Base-by-base conservation (phyloP, 2,329 filamentous ascomycete genomes). In the Penicillium crustosum region DNA sequence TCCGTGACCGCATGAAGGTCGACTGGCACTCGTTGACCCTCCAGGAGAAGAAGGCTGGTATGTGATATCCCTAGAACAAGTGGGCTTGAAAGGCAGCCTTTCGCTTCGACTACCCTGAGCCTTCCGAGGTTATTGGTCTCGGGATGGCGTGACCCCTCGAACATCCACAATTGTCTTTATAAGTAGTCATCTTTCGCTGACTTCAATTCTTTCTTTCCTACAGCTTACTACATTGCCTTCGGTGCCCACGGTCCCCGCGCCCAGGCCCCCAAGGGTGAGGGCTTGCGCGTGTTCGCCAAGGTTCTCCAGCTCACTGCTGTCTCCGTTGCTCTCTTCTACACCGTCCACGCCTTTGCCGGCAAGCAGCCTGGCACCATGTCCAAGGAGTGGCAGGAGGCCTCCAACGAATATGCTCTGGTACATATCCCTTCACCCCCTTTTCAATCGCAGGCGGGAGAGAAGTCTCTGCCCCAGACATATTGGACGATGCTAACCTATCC, bases 41-140 rank as follows among this genome's bases (percentile, higher is more conserved):
- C 73, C 89, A 94, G 80, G 94, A 99, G 86, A 96, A 99, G 90
- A 97, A 96, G 84, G 94, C 94, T 71, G 93, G 94, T 97, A 88
- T 77, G 93, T 91, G 60, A 31, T 50, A 19, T 45, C 42, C 27
- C 9, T 35, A 45, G 21, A 27, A 25, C 15, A 44, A 0, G 38
- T 42, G 21, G 5, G 7, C 44, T 47, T 52, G 17, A 36, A 47
- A 31, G 13, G 27, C 19, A 23, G 45, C 9, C 31, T 55, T 31
- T 36, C 15, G 35, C 31, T 39, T 42, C 43, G 42, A 44, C 52
- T 58, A 65, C 53, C 63, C 65, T 63, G 49, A 19, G 35, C 29
- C 59, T 61, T 64, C 63, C 64, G 65, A 61, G 61, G 62, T 38
- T 42, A 52, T 50, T 41, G 38, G 44, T 54, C 9, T 51, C 33